Base-by-base conservation (phyloP, 148 eudicot species). In the Mesembryanthemum crystallinum region DNA sequence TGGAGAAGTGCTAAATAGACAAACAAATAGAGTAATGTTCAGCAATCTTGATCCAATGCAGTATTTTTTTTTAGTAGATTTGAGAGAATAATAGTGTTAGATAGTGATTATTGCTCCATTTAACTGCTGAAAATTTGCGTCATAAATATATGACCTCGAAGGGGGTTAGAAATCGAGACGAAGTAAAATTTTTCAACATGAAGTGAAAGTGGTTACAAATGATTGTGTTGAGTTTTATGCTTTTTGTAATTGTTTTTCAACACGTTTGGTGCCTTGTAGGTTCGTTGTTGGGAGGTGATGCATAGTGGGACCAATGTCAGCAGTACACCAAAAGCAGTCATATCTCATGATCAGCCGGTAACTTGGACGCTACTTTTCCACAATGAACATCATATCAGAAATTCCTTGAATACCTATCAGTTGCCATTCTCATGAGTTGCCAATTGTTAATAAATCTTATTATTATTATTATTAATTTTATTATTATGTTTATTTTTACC, bases 271-370 rank as follows among this genome's bases (percentile, higher is more conserved):
- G 18, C 54, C 59, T 69, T 28, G 30, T 39, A 94, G 98, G 98
- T 94, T 71, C 86, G 97, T 43, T 91, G 95, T 77, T 94, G 98
- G 98, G 98, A 94, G 85, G 79, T 92, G 61, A 83, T 78, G 86
- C 82, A 75, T 60, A 86, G 76, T 68, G 98, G 97, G 67, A 83
- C 83, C 35, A 82, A 78, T 47, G 30, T 85, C 45, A 88, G 79
- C 51, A 86, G 87, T 78, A 84, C 78, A 72, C 85, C 91, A 11
- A 94, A 92, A 87, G 95, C 97, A 73, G 78, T 88, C 55, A 92
- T 90, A 71, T 66, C 88, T 42, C 98, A 94, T 78, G 98, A 94
- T 28, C 95, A 94, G 68, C 97, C 98, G 81, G 98, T 92, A 90
- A 68, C 10, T 64, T 33, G 54, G 25, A 59, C 52, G 25, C 67